Percentiles rank a stretch among this genome's conserved stretches.
These are phyloP conservation scores for Ustilago trichophora DNA, from an alignment of 1,284 basidiomycete species.

Conservation along the genomic window DNA sequence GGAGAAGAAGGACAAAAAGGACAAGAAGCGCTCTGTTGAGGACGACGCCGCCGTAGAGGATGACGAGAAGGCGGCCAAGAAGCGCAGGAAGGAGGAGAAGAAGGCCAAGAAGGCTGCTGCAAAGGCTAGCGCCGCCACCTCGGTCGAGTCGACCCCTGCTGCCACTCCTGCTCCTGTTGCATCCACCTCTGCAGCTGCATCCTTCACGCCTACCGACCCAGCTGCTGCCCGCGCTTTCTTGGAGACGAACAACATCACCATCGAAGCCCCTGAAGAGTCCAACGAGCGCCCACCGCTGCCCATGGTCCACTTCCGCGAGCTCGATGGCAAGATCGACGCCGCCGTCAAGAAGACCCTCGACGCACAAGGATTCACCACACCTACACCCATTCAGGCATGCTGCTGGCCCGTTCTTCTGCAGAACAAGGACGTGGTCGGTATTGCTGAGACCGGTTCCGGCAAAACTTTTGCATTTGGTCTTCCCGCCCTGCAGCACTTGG, in stretches of 20 bases:
- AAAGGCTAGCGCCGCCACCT: conserved; percentile 26
- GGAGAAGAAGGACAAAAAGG: conserved; percentile 66
- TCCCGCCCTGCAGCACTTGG: conserved; percentile 79
- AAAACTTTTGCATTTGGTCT: conserved; percentile 98
- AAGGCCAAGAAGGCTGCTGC: conserved; percentile 50
- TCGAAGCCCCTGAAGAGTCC: conserved; percentile 67
- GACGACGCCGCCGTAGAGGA: conserved; percentile 27
- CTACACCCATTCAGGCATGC: conserved; percentile 94
- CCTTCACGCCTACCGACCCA: conserved; percentile 60
- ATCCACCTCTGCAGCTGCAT: conserved; percentile 37
- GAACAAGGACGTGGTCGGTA: conserved; percentile 89
- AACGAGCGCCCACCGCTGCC: conserved; percentile 70
- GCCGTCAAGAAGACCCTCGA: conserved; percentile 72
- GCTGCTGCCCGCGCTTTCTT: conserved; percentile 60
- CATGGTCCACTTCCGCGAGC: conserved; percentile 79
- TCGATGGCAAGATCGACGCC: conserved; percentile 74
- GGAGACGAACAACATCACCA: conserved; percentile 61
- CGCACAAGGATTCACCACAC: conserved; percentile 79
- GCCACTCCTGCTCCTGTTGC: conserved; percentile 44
- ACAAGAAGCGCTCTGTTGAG: conserved; percentile 55
- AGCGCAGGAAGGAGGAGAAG: conserved; percentile 63
- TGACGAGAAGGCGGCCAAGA: conserved; percentile 65
- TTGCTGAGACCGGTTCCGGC: conserved; percentile 90
- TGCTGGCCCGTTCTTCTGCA: conserved; percentile 89
- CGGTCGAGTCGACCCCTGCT: conserved; percentile 35